Base-by-base conservation (phyloP, 176 grass and related monocot genomes). In the Oryza australiensis region DNA sequence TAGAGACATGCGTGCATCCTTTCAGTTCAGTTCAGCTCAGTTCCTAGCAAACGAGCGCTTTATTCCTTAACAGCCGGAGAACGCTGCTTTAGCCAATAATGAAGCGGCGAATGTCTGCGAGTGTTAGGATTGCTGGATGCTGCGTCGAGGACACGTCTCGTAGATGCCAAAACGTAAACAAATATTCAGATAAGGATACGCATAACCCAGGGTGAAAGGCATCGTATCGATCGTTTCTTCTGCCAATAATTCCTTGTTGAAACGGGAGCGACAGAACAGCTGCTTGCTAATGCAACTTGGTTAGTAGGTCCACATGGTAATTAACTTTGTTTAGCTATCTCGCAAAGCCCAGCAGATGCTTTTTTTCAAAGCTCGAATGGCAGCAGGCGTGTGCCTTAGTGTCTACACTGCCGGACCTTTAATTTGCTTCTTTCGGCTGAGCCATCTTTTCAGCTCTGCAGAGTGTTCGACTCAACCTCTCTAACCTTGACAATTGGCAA, bases 31-130 rank as follows among this genome's bases (percentile, higher is more conserved):
- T n/a, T 63, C 42, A 5, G 29, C 16, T 28, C 72, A 75, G 64
- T 64, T 75, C 35, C 13, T n/a, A n/a, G n/a, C n/a, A n/a, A 57
- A n/a, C 53, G 10, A 57, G n/a, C 8, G 27, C 81, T 81, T 87
- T 78, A 63, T 78, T 68, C 72, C 78, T 85, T 57, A 30, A 45
- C 75, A 35, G 16, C 48, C 7, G 14, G 26, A n/a, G 60, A 78
- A 22, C 42, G 30, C 49, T 15, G 80, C 70, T 80, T 84, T 84
- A 70, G 60, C 75, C 59, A 37, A 34, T 33, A 37, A 34, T 33
- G 78, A 89, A 89, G 75, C 87, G 23, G 24, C 73, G 40, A 11
- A 32, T 27, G 48, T 60, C 43, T 10, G 46, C 70, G 45, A 81
- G 55, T 37, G 78, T 86, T 22, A 11, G 11, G 26, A 28, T 14